phyloP scores from a whole-genome alignment of 768 basidiomycete genomes.

The Hirschioporus abietinus region DNA sequence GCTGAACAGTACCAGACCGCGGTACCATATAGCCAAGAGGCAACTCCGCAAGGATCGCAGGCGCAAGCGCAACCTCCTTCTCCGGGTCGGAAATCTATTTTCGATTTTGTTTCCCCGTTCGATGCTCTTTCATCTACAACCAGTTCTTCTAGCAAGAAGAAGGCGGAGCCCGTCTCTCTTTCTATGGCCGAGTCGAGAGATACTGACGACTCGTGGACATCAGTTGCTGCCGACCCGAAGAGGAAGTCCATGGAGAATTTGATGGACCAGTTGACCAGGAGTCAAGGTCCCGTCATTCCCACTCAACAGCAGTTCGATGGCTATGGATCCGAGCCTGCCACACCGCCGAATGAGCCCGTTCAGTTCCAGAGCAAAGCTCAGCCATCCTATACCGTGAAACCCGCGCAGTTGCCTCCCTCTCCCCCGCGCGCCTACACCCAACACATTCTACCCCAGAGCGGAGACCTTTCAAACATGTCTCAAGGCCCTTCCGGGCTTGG shows the following conservation, averaged over 20 bases:
- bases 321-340: constrained; percentile 24
- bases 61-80: constrained; percentile 46
- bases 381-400: constrained; percentile 13
- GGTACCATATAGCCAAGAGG: neutral
- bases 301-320: constrained; percentile 32
- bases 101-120: constrained; percentile 81
- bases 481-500: neutral
- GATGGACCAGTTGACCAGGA: constrained; percentile 63
- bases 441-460: constrained; percentile 15
- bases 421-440: constrained; percentile 23
- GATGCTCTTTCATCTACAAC: constrained; percentile 64
- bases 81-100: constrained; percentile 74
- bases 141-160: constrained; percentile 51
- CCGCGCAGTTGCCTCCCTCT: constrained; percentile 15
- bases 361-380: constrained; percentile 34
- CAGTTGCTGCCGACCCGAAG: constrained; percentile 49
- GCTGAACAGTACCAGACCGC: neutral
- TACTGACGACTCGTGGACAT: constrained; percentile 59
- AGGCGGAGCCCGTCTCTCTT: constrained; percentile 49
- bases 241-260: constrained; percentile 81
- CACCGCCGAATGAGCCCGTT: constrained; percentile 36
- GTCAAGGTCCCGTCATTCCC: constrained; percentile 27
- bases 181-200: constrained; percentile 34
- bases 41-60: constrained; percentile 16
- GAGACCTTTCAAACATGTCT: neutral